These are phyloP conservation scores for Leucaena leucocephala DNA, from an alignment of 306 rosid genomes.

Conservation along the genomic window DNA sequence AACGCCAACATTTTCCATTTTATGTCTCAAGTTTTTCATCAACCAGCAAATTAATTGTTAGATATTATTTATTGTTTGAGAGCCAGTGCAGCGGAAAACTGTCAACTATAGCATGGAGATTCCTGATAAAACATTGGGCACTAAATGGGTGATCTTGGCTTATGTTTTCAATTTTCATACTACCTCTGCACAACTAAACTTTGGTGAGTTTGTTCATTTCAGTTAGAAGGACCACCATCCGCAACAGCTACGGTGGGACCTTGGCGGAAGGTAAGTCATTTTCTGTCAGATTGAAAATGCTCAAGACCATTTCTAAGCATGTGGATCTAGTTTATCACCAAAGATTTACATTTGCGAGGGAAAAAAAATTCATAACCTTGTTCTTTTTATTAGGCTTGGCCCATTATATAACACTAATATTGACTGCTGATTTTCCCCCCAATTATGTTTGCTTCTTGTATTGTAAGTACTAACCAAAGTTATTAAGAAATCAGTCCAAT, in stretches of 20 bases:
- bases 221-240: slow-evolving; percentile 86
- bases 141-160: slow-evolving; percentile 1
- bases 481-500: slow-evolving; percentile 15
- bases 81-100: slow-evolving; percentile 15
- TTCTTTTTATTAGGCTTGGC: slow-evolving; percentile 3
- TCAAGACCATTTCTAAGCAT: slow-evolving; percentile 14
- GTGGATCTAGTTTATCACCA: slow-evolving; percentile 28
- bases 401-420: slow-evolving; percentile 10
- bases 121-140: slow-evolving; percentile 21
- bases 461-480: slow-evolving; percentile 4
- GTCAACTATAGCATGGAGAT: not conserved
- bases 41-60: slow-evolving; percentile 22
- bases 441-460: not conserved
- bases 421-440: not conserved
- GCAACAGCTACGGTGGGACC: slow-evolving; percentile 84
- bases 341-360: not conserved
- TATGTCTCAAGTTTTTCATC: slow-evolving; percentile 20
- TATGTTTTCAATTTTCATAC: slow-evolving; percentile 21
- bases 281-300: slow-evolving; percentile 25
- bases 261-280: slow-evolving; percentile 86
- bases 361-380: not conserved
- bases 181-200: slow-evolving; percentile 31
- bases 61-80: slow-evolving; percentile 12
- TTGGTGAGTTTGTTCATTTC: slow-evolving; percentile 31
- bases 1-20: slow-evolving; percentile 20